Evolutionary conservation across 257 asterid species (phyloP).

Genomic region (Solanum habrochaites): DNA sequence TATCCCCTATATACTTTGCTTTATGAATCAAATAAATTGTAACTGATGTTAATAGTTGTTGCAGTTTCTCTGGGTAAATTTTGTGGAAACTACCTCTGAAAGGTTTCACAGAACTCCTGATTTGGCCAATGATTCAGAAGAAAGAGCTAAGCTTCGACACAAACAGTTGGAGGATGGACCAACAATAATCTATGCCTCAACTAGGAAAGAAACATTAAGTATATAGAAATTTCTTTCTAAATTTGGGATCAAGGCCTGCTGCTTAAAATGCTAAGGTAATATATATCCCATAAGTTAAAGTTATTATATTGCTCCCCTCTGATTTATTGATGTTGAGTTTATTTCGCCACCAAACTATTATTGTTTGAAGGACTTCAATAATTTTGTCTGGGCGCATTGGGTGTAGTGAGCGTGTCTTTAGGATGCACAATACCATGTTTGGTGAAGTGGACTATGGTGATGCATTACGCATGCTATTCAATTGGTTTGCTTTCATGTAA

Average conservation of each 20-base stretch:
- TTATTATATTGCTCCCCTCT: neutral
- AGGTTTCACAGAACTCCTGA: too few relatives aligned
- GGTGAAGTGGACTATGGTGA: neutral
- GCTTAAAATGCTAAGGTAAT: slow-evolving; percentile 72
- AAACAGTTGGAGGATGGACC: too few relatives aligned
- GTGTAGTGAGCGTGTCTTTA: neutral
- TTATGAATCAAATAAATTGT: neutral
- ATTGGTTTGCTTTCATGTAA: neutral
- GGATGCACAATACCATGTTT: neutral
- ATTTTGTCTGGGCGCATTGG: neutral
- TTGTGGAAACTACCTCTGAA: too few relatives aligned
- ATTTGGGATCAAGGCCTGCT: slow-evolving; percentile 53
- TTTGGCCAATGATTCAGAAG: too few relatives aligned
- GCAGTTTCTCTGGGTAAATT: slow-evolving; percentile 39
- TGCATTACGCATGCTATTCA: neutral
- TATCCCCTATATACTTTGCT: neutral
- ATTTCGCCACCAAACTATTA: neutral
- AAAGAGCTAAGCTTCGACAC: too few relatives aligned
- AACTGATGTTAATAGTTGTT: neutral
- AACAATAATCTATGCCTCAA: neutral
- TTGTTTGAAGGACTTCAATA: neutral
- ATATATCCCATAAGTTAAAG: neutral
- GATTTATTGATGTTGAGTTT: neutral
- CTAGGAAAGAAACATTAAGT: slow-evolving; percentile 52
- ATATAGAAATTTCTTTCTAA: slow-evolving; percentile 44